Base-by-base conservation (phyloP, 106 monocot genomes). In the Dactylorhiza incarnata region DNA sequence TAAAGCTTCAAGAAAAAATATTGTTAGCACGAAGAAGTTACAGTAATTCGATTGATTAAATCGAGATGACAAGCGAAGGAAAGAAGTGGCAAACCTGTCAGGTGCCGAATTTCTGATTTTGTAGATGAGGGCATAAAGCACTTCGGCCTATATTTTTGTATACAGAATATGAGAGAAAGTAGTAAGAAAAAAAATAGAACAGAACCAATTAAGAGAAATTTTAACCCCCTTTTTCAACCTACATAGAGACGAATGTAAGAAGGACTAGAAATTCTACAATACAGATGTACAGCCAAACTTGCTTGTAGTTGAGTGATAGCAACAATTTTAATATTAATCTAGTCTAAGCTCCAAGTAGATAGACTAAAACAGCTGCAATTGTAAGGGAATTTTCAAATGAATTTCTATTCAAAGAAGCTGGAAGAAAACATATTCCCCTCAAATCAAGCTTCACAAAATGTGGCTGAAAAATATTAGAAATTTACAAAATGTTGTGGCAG, bases 51-150 rank as follows among this genome's bases (percentile, higher is more conserved):
- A 8, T 66, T 0, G 24, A 66, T 23, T 13, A 37, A 66, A 26
- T 13, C 13, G 4, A 29, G 13, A 45, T 0, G 13, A 17, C 16
- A 73, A 13, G 53, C 12, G 29, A 16, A 48, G 26, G 24, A 54
- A 20, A 37, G 12, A 47, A 66, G 44, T 79, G 66, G 20, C 58
- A 77, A 58, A 95, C 95, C 95, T 92, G 78, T 93, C 84, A 20
- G 90, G 74, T 76, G 89, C 65, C 26, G 93, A 93, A 81, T 81
- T 87, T 75, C 82, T 82, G 4, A 93, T 43, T 86, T 74, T 89
- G 84, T 89, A 91, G 11, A 91, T 81, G 20, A 96, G 89, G 78
- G 88, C 96, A 59, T 90, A 81, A 72, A 96, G 87, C 71, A 96
- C 89, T 73, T 96, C 96, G 77, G 96, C 96, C 96, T 96, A 82